Evolutionary conservation across 805 yeast species (phyloP).

Genomic region (Candida krabiensis): DNA sequence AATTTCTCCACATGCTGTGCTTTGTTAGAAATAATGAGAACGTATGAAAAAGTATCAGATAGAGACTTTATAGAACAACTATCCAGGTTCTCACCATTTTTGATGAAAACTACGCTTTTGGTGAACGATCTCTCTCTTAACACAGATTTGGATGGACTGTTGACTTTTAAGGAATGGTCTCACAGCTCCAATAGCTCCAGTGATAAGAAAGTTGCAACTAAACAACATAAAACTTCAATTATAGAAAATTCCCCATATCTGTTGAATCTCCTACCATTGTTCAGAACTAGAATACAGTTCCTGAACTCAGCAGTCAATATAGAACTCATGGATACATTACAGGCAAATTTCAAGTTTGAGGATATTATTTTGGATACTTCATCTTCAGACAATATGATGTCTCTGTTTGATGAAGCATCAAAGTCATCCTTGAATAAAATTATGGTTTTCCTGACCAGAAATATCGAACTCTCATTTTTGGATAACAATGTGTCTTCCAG

Average conservation of each 20-base stretch:
- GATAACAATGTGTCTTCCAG: constrained; percentile 11
- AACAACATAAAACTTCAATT: neutral
- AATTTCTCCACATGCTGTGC: constrained; percentile 12
- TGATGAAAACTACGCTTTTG: constrained; percentile 23
- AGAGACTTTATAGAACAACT: constrained; percentile 9
- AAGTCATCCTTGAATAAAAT: constrained; percentile 16
- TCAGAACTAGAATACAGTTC: constrained; percentile 26
- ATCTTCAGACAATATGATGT: constrained; percentile 21
- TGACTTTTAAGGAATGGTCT: neutral
- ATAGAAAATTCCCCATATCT: constrained; percentile 2
- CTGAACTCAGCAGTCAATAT: constrained; percentile 19
- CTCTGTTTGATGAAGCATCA: constrained; percentile 20
- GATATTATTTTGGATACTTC: constrained; percentile 30
- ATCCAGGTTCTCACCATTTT: constrained; percentile 16
- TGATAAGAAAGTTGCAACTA: too few species aligned
- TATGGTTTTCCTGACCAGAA: constrained; percentile 19
- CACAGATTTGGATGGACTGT: constrained; percentile 18
- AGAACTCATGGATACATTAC: constrained; percentile 12
- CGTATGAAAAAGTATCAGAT: constrained; percentile 11
- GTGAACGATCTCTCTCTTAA: constrained; percentile 18
- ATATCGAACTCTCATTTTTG: constrained; percentile 19
- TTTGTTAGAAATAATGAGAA: constrained; percentile 3
- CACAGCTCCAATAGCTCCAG: neutral
- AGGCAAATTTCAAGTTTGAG: constrained; percentile 17
- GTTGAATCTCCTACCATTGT: constrained; percentile 18